Conservation (phyloP, 2,329 filamentous ascomycete genomes). For the Ophiocordyceps camponoti-floridani region DNA sequence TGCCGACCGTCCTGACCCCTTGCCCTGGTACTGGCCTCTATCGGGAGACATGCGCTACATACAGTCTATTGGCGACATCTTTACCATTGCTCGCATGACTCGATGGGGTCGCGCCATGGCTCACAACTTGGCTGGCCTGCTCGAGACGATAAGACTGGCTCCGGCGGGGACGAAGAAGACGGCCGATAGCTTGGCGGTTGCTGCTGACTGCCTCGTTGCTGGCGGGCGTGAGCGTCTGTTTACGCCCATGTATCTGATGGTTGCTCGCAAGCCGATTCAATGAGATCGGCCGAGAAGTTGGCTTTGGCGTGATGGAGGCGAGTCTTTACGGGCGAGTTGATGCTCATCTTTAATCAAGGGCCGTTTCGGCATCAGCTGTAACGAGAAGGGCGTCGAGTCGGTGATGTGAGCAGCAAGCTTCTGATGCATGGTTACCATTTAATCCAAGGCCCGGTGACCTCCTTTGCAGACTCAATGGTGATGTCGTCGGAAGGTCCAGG, state of each 20-base stretch:
- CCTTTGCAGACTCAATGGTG: too few relatives aligned
- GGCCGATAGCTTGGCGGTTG: slow-evolving; percentile 70
- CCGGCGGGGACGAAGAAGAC: slow-evolving; percentile 83
- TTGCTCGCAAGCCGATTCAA: slow-evolving; percentile 59
- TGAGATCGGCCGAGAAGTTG: not conserved
- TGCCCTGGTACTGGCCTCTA: slow-evolving; percentile 90
- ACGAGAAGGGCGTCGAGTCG: too few relatives aligned
- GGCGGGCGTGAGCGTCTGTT: slow-evolving; percentile 84
- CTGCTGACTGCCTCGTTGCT: slow-evolving; percentile 70
- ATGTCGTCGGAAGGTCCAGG: too few relatives aligned
- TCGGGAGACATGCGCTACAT: slow-evolving; percentile 74
- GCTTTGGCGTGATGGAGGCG: not conserved
- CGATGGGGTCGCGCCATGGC: slow-evolving; percentile 58
- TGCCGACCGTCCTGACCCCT: slow-evolving; percentile 53
- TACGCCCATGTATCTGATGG: slow-evolving; percentile 97
- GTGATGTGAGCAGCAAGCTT: too few relatives aligned
- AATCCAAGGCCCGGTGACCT: too few relatives aligned
- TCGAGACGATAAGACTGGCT: slow-evolving; percentile 60
- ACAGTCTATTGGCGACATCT: slow-evolving; percentile 59
- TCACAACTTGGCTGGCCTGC: slow-evolving; percentile 56
- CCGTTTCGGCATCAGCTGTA: too few relatives aligned
- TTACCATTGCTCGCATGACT: slow-evolving; percentile 80
- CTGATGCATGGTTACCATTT: too few relatives aligned
- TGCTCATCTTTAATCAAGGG: too few relatives aligned
- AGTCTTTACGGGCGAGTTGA: not conserved